Evolutionary conservation across 176 grass and related monocot genomes (phyloP).

Genomic region (Raddia distichophylla): DNA sequence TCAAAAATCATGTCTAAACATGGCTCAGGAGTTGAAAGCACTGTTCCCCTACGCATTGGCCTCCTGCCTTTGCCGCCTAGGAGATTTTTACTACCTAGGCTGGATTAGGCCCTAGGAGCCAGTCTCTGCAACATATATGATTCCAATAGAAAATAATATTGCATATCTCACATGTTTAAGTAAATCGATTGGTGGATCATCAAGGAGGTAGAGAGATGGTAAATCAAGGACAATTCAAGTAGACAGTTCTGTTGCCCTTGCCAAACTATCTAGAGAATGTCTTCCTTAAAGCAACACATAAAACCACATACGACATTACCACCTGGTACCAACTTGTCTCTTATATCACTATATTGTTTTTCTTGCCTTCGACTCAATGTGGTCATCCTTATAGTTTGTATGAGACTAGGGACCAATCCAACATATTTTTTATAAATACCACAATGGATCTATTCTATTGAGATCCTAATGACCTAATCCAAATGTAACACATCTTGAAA

Average conservation of each 20-base stretch:
- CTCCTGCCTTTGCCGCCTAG: too few species aligned
- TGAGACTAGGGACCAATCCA: neutral
- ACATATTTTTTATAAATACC: slow-evolving; percentile 8
- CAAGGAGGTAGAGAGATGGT: neutral
- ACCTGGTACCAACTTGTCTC: neutral
- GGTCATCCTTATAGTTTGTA: neutral
- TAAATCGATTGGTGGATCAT: neutral
- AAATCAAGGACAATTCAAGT: too few species aligned
- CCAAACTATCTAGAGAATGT: neutral
- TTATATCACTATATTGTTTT: neutral
- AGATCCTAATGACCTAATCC: neutral
- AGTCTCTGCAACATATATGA: neutral
- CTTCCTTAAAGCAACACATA: slow-evolving; percentile 1
- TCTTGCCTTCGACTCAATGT: slow-evolving; percentile 42
- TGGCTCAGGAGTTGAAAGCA: too few species aligned
- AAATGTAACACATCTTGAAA: neutral
- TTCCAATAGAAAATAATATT: neutral
- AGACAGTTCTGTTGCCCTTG: neutral
- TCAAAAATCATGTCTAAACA: neutral
- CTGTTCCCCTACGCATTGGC: too few species aligned
- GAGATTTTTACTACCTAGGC: too few species aligned
- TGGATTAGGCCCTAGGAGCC: too few species aligned
- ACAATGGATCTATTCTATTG: neutral
- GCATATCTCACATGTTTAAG: slow-evolving; percentile 6
- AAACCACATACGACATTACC: neutral